Percentiles rank a stretch among this genome's conserved stretches.
phyloP scores from a whole-genome alignment of 2,329 filamentous ascomycete genomes.

The Venturia nashicola region DNA sequence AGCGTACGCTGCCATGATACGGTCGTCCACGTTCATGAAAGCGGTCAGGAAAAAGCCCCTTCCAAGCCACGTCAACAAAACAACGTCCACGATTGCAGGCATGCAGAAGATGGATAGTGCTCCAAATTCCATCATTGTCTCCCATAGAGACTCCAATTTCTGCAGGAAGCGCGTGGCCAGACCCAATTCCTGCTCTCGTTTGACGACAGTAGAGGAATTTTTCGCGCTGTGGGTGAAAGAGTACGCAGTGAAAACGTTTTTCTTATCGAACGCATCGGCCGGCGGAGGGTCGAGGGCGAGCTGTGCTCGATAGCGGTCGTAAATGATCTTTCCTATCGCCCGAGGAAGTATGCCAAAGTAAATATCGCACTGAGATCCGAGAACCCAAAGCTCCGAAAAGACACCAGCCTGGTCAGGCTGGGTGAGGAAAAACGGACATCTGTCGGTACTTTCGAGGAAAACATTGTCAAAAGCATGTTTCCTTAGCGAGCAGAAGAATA shows the following conservation, averaged over 20 bases:
- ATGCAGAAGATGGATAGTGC: slow-evolving; percentile 5
- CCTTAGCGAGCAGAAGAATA: background rate
- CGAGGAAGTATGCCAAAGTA: slow-evolving; percentile 3
- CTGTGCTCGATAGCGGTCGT: background rate
- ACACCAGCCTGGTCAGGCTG: slow-evolving; percentile 7
- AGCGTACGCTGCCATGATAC: background rate
- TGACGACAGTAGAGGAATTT: background rate
- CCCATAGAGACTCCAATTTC: background rate
- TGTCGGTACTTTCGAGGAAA: slow-evolving; percentile 1
- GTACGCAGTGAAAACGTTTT: slow-evolving; percentile 2
- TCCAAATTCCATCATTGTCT: slow-evolving; percentile 1
- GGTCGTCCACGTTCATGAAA: slow-evolving; percentile 2
- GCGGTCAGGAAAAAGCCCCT: slow-evolving; percentile 3
- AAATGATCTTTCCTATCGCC: background rate
- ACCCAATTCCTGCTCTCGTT: background rate
- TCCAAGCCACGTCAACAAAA: background rate
- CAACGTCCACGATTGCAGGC: slow-evolving; percentile 3
- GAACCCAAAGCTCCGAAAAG: slow-evolving; percentile 2
- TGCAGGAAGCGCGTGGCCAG: background rate
- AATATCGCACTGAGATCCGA: slow-evolving; percentile 5
- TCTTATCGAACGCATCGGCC: background rate
- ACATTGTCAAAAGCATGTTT: slow-evolving; percentile 4
- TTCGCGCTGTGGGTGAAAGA: background rate
- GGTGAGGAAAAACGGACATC: background rate
- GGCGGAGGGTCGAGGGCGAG: background rate